phyloP scores from a whole-genome alignment of 108 stramenopile species.

The Aurantiochytrium sp. region DNA sequence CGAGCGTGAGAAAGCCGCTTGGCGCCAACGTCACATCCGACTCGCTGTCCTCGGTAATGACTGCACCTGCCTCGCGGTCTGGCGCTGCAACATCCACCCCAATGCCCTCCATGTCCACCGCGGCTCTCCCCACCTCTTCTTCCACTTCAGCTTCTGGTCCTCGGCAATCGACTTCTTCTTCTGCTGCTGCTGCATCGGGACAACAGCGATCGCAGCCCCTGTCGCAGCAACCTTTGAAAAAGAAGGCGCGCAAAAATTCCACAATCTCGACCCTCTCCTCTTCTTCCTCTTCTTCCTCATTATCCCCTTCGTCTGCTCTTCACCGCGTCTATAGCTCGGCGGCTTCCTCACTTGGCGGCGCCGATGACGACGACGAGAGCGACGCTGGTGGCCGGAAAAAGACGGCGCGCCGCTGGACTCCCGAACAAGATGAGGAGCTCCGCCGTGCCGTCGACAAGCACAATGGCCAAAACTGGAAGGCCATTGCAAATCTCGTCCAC shows the following conservation, averaged over 20 bases:
- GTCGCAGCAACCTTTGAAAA: background rate
- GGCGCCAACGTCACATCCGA: background rate
- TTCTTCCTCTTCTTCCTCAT: too few species aligned
- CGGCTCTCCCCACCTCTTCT: too few species aligned
- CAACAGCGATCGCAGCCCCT: too few species aligned
- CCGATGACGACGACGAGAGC: background rate
- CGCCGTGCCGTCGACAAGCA: conserved; percentile 41
- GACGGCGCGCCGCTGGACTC: conserved; percentile 32
- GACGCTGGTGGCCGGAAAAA: background rate
- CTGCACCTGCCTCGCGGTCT: too few species aligned
- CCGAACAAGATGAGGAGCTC: conserved; percentile 42
- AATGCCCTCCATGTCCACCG: too few species aligned
- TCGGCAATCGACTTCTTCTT: too few species aligned
- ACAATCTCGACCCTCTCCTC: background rate
- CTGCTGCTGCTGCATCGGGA: too few species aligned
- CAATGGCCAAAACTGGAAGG: conserved; percentile 53
- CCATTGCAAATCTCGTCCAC: conserved; percentile 34
- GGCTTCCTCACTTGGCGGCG: background rate
- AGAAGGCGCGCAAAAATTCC: background rate
- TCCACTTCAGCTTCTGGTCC: too few species aligned
- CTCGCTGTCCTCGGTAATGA: too few species aligned
- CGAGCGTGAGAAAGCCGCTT: background rate
- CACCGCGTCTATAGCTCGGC: background rate
- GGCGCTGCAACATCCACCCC: too few species aligned
- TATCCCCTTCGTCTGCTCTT: background rate